Percentiles rank a stretch among this genome's conserved stretches.
Evolutionary conservation across 192 early-diverging fungal genomes (phyloP).

Genomic region (Linnemannia zychae): DNA sequence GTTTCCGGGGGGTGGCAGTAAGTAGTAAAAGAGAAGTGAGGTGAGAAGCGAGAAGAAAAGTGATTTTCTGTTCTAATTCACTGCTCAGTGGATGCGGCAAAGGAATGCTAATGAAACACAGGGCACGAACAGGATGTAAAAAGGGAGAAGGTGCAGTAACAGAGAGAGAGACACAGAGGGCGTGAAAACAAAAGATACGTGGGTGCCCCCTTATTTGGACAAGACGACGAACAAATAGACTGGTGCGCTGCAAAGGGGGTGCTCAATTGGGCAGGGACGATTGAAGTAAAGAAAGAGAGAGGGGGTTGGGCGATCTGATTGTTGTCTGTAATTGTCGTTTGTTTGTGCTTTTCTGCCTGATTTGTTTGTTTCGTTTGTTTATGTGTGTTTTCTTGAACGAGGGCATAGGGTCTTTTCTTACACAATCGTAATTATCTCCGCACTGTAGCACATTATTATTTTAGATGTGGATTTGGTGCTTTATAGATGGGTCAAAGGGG

Average conservation of each 20-base stretch:
- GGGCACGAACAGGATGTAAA: background rate
- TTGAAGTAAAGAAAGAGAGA: background rate
- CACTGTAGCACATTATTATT: too few species aligned
- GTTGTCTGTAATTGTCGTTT: background rate
- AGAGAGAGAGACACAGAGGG: background rate
- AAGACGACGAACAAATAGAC: background rate
- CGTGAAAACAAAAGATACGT: too few species aligned
- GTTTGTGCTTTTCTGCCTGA: background rate
- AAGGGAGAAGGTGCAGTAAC: background rate
- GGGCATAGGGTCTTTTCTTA: background rate
- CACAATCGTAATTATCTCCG: background rate
- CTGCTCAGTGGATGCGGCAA: background rate
- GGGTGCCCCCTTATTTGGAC: background rate
- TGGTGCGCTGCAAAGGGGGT: background rate
- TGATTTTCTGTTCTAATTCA: too few species aligned
- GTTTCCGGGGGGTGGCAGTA: background rate
- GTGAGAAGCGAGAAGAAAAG: background rate
- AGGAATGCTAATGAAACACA: conserved; percentile 5
- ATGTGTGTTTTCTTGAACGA: background rate
- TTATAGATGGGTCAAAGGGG: background rate
- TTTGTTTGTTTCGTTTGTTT: too few species aligned
- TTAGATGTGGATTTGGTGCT: background rate
- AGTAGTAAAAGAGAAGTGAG: background rate
- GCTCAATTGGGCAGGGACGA: background rate
- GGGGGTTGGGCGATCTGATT: conserved; percentile 4